These are phyloP conservation scores for Trichomonascaceae sp. DNA, from an alignment of 1,139 yeast species.

Conservation along the genomic window DNA sequence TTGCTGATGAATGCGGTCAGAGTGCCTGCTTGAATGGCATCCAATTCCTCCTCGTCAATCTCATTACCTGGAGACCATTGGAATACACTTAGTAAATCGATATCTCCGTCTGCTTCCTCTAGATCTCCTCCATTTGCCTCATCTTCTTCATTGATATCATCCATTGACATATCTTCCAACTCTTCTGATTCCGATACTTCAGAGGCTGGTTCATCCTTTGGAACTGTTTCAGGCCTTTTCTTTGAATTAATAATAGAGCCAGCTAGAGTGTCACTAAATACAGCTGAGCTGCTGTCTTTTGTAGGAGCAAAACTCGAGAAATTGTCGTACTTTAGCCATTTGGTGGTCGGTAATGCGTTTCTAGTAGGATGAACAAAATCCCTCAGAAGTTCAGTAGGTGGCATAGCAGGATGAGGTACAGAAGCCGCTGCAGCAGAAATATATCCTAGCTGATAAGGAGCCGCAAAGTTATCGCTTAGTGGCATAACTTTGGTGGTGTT, in stretches of 20 bases:
- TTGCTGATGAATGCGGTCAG: conserved; percentile 53
- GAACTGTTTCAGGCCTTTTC: conserved; percentile 42
- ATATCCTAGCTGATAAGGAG: conserved; percentile 41
- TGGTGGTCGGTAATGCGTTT: conserved; percentile 73
- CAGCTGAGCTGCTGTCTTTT: conserved; percentile 63
- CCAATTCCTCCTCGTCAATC: conserved; percentile 49
- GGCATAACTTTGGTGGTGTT: conserved; percentile 57
- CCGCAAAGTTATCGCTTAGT: conserved; percentile 18
- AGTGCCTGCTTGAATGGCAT: conserved; percentile 40
- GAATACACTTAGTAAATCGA: conserved; percentile 43
- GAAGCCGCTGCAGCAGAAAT: conserved; percentile 45
- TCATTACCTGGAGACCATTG: conserved; percentile 50
- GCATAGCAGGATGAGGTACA: conserved; percentile 57
- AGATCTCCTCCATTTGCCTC: conserved; percentile 18
- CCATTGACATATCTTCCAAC: conserved; percentile 10
- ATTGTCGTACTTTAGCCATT: conserved; percentile 68
- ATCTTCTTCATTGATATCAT: conserved; percentile 13
- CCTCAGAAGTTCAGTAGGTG: conserved; percentile 62
- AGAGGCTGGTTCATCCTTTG: conserved; percentile 15
- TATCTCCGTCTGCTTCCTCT: conserved; percentile 15
- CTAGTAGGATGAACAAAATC: conserved; percentile 82
- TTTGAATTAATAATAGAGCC: conserved; percentile 76
- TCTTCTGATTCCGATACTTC: conserved; percentile 15
- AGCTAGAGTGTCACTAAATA: conserved; percentile 57
- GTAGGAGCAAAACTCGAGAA: conserved; percentile 74